Conservation (phyloP, 768 basidiomycete genomes). For the Boletus tylopilopsis region DNA sequence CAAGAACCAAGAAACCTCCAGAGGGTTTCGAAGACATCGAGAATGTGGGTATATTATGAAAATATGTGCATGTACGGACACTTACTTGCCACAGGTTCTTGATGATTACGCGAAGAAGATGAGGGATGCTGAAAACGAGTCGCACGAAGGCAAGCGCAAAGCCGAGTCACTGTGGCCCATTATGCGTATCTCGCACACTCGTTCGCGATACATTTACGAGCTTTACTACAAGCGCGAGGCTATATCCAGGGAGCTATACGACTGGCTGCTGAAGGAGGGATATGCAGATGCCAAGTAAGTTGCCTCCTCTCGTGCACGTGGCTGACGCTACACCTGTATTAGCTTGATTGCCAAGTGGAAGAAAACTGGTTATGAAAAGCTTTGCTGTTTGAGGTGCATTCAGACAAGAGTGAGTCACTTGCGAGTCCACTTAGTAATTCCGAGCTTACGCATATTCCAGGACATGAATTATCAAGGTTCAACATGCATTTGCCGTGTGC, state of each 20-base stretch:
- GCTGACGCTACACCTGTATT: conserved; percentile 6
- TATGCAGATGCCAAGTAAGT: conserved; percentile 95
- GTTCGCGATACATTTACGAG: conserved; percentile 96
- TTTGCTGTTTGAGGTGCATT: conserved; percentile 96
- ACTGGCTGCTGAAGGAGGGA: conserved; percentile 96
- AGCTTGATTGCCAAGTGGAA: conserved; percentile 99
- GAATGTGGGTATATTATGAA: conserved; percentile 41
- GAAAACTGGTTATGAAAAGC: conserved; percentile 96
- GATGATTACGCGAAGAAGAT: conserved; percentile 99
- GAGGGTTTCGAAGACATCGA: conserved; percentile 97
- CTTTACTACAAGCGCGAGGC: conserved; percentile 98
- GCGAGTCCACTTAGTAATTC: conserved; percentile 1
- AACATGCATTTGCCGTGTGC: conserved; percentile 96
- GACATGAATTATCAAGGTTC: conserved; percentile 99
- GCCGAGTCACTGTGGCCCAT: conserved; percentile 94
- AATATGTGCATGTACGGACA: not conserved
- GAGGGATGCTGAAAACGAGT: conserved; percentile 98
- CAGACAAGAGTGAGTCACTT: conserved; percentile 69
- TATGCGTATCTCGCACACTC: conserved; percentile 95
- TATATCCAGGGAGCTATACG: conserved; percentile 88
- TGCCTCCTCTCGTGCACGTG: not conserved
- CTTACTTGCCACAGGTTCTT: conserved; percentile 60
- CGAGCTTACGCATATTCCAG: conserved; percentile 37
- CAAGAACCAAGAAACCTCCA: conserved; percentile 89
- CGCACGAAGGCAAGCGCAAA: conserved; percentile 97